Percentiles rank a stretch among this genome's conserved stretches.
Evolutionary conservation across 305 asterid species (phyloP).

Genomic region (Solanum hybrid): DNA sequence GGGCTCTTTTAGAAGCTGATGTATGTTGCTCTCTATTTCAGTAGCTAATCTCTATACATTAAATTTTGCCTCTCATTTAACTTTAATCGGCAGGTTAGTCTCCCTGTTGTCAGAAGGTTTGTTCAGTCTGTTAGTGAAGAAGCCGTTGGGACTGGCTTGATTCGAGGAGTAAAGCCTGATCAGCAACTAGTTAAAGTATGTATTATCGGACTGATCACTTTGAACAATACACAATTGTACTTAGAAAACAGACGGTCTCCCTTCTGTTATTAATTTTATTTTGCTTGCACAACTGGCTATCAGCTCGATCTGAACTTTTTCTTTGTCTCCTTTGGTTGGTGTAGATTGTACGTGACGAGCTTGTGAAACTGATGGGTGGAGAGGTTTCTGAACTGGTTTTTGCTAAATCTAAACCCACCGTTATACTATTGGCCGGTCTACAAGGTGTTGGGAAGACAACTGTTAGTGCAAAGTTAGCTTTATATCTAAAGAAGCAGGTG

Average conservation of each 20-base stretch:
- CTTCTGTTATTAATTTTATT: background rate
- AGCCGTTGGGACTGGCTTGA: conserved; percentile 88
- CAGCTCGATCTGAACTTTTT: background rate
- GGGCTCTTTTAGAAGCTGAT: conserved; percentile 97
- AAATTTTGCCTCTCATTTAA: background rate
- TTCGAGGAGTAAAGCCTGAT: conserved; percentile 90
- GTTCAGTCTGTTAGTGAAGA: conserved; percentile 82
- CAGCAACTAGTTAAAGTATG: conserved; percentile 95
- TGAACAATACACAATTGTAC: background rate
- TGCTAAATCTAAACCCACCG: conserved; percentile 74
- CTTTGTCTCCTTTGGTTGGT: background rate
- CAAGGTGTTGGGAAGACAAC: conserved; percentile 99
- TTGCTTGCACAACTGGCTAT: background rate
- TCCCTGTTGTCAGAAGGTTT: conserved; percentile 95
- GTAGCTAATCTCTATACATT: background rate
- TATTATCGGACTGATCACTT: background rate
- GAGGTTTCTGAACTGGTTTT: conserved; percentile 83
- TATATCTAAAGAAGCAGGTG: conserved; percentile 90
- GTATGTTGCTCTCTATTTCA: conserved; percentile 31
- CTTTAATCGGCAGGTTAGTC: conserved; percentile 70
- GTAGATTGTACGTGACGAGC: conserved; percentile 86
- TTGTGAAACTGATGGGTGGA: conserved; percentile 91
- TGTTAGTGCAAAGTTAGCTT: conserved; percentile 87
- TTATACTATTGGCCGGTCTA: conserved; percentile 87
- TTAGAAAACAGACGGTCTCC: background rate